phyloP scores from a whole-genome alignment of 2,329 filamentous ascomycete genomes.

The Fusarium nygamai region DNA sequence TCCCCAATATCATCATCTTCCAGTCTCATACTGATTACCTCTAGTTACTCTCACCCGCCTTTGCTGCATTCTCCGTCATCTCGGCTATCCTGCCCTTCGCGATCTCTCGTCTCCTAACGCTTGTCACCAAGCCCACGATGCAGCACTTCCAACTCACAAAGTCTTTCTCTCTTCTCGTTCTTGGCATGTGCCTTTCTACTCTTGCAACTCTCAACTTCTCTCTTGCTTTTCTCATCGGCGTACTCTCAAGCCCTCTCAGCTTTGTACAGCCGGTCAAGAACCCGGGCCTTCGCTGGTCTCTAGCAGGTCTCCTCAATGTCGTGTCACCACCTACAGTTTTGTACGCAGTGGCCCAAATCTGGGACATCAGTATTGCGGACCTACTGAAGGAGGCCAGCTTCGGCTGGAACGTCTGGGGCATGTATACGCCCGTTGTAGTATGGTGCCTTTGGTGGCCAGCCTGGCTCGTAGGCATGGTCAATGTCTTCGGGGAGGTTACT shows the following conservation, averaged over 20 bases:
- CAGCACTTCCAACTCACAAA: constrained; percentile 85
- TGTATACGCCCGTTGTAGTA: constrained; percentile 89
- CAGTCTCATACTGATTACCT: constrained; percentile 1
- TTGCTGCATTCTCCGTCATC: constrained; percentile 64
- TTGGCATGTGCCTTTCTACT: constrained; percentile 91
- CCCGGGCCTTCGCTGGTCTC: constrained; percentile 52
- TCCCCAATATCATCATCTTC: neutral
- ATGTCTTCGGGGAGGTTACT: constrained; percentile 57
- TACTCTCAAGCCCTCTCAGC: constrained; percentile 81
- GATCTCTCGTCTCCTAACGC: constrained; percentile 65
- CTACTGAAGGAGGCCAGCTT: constrained; percentile 80
- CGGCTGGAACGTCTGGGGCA: constrained; percentile 88
- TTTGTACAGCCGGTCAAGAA: constrained; percentile 68
- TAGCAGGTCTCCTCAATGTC: constrained; percentile 64
- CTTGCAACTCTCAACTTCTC: constrained; percentile 97
- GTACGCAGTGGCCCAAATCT: constrained; percentile 57
- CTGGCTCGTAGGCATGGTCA: constrained; percentile 75
- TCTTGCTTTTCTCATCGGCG: constrained; percentile 83
- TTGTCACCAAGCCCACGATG: constrained; percentile 61
- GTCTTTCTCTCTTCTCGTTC: constrained; percentile 89
- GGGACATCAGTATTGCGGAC: constrained; percentile 57
- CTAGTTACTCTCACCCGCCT: constrained; percentile 69
- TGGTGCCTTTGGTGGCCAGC: constrained; percentile 97
- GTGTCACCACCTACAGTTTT: constrained; percentile 70
- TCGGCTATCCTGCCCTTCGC: constrained; percentile 67